Evolutionary conservation across 2,329 filamentous ascomycete species (phyloP).

Genomic region (Alternaria infectoria): DNA sequence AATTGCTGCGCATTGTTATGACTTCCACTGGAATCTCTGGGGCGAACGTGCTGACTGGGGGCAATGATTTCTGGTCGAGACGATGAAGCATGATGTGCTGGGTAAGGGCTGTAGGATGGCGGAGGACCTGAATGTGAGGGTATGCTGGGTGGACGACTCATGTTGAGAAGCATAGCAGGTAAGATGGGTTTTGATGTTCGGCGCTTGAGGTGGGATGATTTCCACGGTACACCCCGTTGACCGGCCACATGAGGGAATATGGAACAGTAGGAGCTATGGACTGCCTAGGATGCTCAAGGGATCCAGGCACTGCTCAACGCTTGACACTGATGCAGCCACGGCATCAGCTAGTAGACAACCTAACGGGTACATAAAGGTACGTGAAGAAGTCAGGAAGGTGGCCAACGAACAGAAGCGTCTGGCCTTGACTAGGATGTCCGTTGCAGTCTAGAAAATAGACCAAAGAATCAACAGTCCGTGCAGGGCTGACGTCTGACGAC

Average conservation of each 20-base stretch:
- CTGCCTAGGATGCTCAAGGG: slow-evolving; percentile 27
- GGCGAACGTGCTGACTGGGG: slow-evolving; percentile 32
- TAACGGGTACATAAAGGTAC: slow-evolving; percentile 39
- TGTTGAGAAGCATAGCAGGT: slow-evolving; percentile 62
- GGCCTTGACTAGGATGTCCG: slow-evolving; percentile 41
- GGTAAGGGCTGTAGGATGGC: slow-evolving; percentile 37
- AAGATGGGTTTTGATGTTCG: slow-evolving; percentile 31
- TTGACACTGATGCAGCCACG: slow-evolving; percentile 40
- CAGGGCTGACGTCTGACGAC: slow-evolving; percentile 49
- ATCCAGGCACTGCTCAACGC: slow-evolving; percentile 33
- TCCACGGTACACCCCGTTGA: slow-evolving; percentile 40
- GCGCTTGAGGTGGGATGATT: slow-evolving; percentile 36
- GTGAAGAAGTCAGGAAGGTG: slow-evolving; percentile 31
- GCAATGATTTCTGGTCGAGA: slow-evolving; percentile 36
- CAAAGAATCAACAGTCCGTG: slow-evolving; percentile 47
- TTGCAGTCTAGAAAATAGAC: slow-evolving; percentile 40
- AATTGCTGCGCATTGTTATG: slow-evolving; percentile 43
- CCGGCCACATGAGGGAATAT: slow-evolving; percentile 41
- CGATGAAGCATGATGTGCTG: slow-evolving; percentile 31
- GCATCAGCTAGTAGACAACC: slow-evolving; percentile 40
- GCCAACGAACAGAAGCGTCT: slow-evolving; percentile 40
- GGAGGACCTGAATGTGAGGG: slow-evolving; percentile 70
- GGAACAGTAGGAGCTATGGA: slow-evolving; percentile 39
- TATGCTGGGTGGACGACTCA: slow-evolving; percentile 85
- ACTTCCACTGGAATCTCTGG: slow-evolving; percentile 31